A percentile compares a stretch with the other conserved stretches of the same genome.
These are phyloP conservation scores for Carex cristatella DNA, from an alignment of 176 grass and related monocot species.

Conservation along the genomic window DNA sequence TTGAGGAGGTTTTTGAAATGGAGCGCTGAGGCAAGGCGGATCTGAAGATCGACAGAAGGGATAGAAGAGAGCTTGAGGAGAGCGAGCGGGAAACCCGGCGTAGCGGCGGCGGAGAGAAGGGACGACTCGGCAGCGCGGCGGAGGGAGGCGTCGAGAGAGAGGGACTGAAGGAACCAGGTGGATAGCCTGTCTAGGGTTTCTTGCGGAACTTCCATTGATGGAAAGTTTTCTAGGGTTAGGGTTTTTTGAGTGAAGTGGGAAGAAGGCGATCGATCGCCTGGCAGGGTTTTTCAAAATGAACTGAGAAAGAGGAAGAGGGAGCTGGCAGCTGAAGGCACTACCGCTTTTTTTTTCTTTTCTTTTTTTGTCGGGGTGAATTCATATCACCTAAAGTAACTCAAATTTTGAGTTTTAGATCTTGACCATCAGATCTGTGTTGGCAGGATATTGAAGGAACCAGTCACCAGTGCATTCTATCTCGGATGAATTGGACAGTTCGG, in stretches of 20 bases:
- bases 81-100: constrained; percentile 57
- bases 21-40: constrained; percentile 59
- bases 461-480: too few species aligned
- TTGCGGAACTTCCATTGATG: constrained; percentile 62
- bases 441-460: too few species aligned
- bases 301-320: not conserved
- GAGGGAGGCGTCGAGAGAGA: constrained; percentile 52
- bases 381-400: too few species aligned
- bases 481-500: too few species aligned
- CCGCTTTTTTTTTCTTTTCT: too few species aligned
- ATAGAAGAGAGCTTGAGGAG: constrained; percentile 55
- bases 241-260: not conserved
- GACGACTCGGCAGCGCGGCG: constrained; percentile 69
- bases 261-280: constrained; percentile 6
- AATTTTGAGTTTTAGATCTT: too few species aligned
- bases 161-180: constrained; percentile 66
- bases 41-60: constrained; percentile 45
- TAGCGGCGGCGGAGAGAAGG: constrained; percentile 33
- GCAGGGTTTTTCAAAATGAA: constrained; percentile 16
- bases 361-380: too few species aligned
- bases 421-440: too few species aligned
- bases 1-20: constrained; percentile 86
- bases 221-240: constrained; percentile 7
- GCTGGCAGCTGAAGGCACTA: not conserved
- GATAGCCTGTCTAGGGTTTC: constrained; percentile 75